Evolutionary conservation across 768 basidiomycete genomes (phyloP).

Genomic region (Lentinula sp.): DNA sequence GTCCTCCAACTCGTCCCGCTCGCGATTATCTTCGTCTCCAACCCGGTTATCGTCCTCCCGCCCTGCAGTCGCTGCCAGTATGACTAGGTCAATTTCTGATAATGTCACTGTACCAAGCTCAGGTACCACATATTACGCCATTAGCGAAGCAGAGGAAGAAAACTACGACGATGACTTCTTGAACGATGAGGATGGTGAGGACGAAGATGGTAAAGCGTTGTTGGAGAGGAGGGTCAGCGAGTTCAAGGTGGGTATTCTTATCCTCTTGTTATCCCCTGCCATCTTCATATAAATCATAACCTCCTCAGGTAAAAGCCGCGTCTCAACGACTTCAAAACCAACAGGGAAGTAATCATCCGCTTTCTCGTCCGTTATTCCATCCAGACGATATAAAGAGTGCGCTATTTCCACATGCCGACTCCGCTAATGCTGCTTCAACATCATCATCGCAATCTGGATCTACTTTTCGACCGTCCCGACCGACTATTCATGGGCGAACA

Average conservation of each 20-base stretch:
- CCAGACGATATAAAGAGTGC: constrained; percentile 62
- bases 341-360: constrained; percentile 9
- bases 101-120: background rate
- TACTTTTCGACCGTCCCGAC: background rate
- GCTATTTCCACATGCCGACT: background rate
- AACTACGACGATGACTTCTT: constrained; percentile 38
- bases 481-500: background rate
- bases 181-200: background rate
- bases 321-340: background rate
- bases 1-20: background rate
- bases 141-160: constrained; percentile 33
- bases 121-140: constrained; percentile 6
- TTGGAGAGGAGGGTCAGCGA: background rate
- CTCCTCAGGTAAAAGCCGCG: background rate
- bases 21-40: background rate
- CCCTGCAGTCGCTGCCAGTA: constrained; percentile 28
- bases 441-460: background rate
- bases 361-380: constrained; percentile 50
- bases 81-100: constrained; percentile 16
- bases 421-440: background rate
- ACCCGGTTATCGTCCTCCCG: background rate
- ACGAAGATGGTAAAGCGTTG: background rate
- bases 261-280: background rate
- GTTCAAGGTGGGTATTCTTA: background rate
- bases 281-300: no score